Evolutionary conservation across 768 basidiomycete genomes (phyloP).

Genomic region (Suillus occidentalis): DNA sequence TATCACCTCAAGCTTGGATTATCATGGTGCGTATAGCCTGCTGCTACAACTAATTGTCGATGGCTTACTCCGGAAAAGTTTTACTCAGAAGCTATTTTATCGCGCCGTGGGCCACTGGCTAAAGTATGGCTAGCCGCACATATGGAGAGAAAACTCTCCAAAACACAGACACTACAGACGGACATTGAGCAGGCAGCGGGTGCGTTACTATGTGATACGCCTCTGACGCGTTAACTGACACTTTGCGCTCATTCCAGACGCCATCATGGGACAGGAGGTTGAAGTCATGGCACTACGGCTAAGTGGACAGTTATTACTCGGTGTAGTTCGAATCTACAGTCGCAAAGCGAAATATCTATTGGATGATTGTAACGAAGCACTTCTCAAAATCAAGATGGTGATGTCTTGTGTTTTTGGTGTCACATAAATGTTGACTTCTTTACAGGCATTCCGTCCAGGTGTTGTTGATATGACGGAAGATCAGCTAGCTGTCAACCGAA

Average conservation of each 20-base stretch:
- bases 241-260: constrained; percentile 47
- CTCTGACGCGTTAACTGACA: not conserved
- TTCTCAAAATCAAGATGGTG: constrained; percentile 95
- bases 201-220: constrained; percentile 34
- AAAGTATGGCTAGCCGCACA: constrained; percentile 99
- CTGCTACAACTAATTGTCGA: not conserved
- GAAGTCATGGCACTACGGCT: constrained; percentile 93
- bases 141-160: constrained; percentile 97
- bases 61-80: constrained; percentile 47
- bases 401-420: constrained; percentile 1
- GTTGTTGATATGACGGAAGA: constrained; percentile 96
- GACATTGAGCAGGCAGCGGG: constrained; percentile 95
- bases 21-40: constrained; percentile 22
- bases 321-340: constrained; percentile 97
- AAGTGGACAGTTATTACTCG: constrained; percentile 94
- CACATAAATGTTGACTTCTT: constrained; percentile 6
- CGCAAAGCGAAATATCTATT: constrained; percentile 96
- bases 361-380: constrained; percentile 96
- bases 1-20: constrained; percentile 20
- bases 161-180: constrained; percentile 90
- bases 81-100: constrained; percentile 92
- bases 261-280: constrained; percentile 92
- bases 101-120: constrained; percentile 89
- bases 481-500: constrained; percentile 82
- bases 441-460: constrained; percentile 90